Percentiles rank a stretch among this genome's conserved stretches.
Conservation (phyloP, 2,329 filamentous ascomycete species). For the Colletotrichum tamarilloi region DNA sequence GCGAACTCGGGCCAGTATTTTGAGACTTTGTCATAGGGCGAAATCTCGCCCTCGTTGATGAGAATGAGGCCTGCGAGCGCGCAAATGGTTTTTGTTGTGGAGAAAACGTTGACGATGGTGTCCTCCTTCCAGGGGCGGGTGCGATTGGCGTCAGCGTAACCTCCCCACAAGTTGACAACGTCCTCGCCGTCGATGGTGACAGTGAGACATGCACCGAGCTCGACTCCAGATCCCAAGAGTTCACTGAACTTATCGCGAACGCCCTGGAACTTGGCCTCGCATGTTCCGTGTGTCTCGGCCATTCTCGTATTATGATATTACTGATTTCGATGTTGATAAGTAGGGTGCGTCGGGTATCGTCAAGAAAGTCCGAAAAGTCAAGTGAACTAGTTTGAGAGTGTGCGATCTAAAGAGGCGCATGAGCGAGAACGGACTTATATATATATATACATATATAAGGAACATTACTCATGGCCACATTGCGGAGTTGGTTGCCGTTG, state of each 20-base stretch:
- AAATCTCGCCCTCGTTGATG: conserved; percentile 51
- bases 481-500: not conserved
- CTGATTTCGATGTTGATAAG: not conserved
- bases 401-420: not conserved
- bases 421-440: not conserved
- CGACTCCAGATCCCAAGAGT: conserved; percentile 49
- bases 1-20: conserved; percentile 60
- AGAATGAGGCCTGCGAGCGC: conserved; percentile 51
- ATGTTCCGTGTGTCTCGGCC: conserved; percentile 47
- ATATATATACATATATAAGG: not conserved
- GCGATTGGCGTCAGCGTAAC: conserved; percentile 44
- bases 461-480: not conserved
- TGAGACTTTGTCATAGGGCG: conserved; percentile 49
- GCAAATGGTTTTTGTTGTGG: conserved; percentile 51
- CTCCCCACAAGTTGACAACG: conserved; percentile 58
- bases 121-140: conserved; percentile 50
- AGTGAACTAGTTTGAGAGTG: not conserved
- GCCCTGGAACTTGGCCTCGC: conserved; percentile 48
- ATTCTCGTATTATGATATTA: conserved; percentile 9
- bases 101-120: conserved; percentile 54
- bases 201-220: conserved; percentile 57
- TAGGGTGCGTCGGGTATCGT: not conserved
- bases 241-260: conserved; percentile 48
- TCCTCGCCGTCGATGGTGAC: conserved; percentile 53
- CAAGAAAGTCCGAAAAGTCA: not conserved